phyloP scores from a whole-genome alignment of 305 asterid genomes.

The Fraxinus sp. region DNA sequence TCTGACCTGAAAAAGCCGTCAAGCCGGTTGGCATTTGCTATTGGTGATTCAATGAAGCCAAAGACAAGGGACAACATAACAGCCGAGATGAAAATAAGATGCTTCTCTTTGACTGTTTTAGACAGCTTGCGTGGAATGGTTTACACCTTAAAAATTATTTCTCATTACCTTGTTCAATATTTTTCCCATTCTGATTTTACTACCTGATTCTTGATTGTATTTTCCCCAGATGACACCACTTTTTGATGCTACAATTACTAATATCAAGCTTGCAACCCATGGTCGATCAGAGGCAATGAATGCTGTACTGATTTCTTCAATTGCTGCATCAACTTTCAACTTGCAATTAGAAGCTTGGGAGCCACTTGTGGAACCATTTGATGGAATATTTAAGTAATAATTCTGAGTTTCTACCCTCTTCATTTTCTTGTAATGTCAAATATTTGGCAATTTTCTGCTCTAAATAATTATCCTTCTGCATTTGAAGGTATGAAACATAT shows the following conservation, averaged over 20 bases:
- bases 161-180: conserved; percentile 19
- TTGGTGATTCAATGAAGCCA: conserved; percentile 88
- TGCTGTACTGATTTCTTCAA: conserved; percentile 83
- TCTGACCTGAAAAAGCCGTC: conserved; percentile 92
- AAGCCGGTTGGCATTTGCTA: conserved; percentile 73
- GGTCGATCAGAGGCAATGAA: conserved; percentile 86
- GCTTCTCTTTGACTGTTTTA: conserved; percentile 78
- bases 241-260: conserved; percentile 91
- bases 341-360: conserved; percentile 95
- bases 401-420: conserved; percentile 18
- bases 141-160: conserved; percentile 30
- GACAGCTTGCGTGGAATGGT: conserved; percentile 99
- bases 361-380: conserved; percentile 97
- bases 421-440: conserved; percentile 8
- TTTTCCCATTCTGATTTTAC: conserved; percentile 20
- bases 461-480: conserved; percentile 30
- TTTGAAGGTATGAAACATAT: conserved; percentile 88
- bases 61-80: conserved; percentile 88
- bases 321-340: conserved; percentile 97
- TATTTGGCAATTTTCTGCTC: conserved; percentile 26
- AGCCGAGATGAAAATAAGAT: conserved; percentile 95
- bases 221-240: conserved; percentile 87
- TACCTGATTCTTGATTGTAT: conserved; percentile 30
- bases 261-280: conserved; percentile 95
- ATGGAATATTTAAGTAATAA: conserved; percentile 91